phyloP scores from a whole-genome alignment of 495 filamentous ascomycete species.

The Terfezia boudieri region DNA sequence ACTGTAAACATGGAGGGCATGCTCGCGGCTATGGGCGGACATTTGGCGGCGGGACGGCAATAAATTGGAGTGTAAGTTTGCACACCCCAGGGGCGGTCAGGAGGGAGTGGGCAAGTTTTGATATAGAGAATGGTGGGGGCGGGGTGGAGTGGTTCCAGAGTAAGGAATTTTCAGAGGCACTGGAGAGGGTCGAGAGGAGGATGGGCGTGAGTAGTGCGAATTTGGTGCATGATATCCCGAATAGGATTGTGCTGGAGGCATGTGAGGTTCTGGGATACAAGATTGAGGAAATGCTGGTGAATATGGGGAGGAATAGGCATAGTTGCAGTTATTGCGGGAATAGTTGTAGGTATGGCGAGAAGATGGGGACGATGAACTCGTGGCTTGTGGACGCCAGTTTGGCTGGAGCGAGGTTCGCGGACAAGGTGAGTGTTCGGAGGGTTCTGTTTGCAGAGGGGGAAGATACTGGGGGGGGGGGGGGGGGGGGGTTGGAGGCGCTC shows the following conservation, averaged over 20 bases:
- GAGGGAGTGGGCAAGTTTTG: not conserved
- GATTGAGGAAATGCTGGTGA: slow-evolving; percentile 52
- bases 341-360: slow-evolving; percentile 49
- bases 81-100: not conserved
- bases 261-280: slow-evolving; percentile 36
- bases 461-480: not conserved
- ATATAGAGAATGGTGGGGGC: not conserved
- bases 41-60: not conserved
- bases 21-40: not conserved
- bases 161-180: not conserved
- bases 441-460: slow-evolving; percentile 31
- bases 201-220: not conserved
- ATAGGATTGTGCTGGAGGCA: not conserved
- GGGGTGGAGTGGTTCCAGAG: not conserved
- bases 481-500: not conserved
- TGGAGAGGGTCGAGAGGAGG: not conserved
- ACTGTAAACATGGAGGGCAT: not conserved
- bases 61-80: not conserved
- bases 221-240: not conserved
- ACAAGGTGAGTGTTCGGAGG: slow-evolving; percentile 47
- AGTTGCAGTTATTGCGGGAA: slow-evolving; percentile 59
- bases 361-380: slow-evolving; percentile 41
- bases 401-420: slow-evolving; percentile 54
- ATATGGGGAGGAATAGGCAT: slow-evolving; percentile 46
- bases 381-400: slow-evolving; percentile 59